Evolutionary conservation across 2,329 filamentous ascomycete species (phyloP).

Genomic region (Sporothrix variecibatus): DNA sequence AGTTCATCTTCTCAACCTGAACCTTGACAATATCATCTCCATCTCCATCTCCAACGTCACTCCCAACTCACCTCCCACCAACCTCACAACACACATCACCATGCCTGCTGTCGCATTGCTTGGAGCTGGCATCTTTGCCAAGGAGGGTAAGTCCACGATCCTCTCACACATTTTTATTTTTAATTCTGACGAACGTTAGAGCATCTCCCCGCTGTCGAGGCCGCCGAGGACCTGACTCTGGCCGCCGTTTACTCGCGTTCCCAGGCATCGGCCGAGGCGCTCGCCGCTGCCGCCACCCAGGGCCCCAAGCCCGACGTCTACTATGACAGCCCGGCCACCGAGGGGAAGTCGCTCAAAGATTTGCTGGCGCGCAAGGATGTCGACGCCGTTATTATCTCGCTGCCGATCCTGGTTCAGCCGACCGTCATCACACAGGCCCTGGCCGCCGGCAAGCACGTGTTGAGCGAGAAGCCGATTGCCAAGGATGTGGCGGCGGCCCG

Average conservation of each 20-base stretch:
- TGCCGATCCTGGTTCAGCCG: slow-evolving; percentile 62
- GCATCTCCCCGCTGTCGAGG: slow-evolving; percentile 51
- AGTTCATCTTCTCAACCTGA: background rate
- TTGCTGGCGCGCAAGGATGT: slow-evolving; percentile 55
- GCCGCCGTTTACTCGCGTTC: slow-evolving; percentile 68
- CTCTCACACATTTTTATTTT: no score
- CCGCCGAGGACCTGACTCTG: slow-evolving; percentile 49
- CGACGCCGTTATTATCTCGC: slow-evolving; percentile 55
- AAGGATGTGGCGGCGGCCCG: slow-evolving; percentile 46
- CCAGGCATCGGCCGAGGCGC: slow-evolving; percentile 50
- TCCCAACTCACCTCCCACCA: background rate
- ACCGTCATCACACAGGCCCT: slow-evolving; percentile 59
- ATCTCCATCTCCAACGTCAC: background rate
- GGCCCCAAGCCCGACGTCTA: slow-evolving; percentile 47
- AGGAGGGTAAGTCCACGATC: background rate
- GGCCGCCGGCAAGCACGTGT: slow-evolving; percentile 65
- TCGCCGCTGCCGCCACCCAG: background rate
- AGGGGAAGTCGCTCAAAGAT: slow-evolving; percentile 45
- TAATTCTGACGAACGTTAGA: slow-evolving; percentile 7
- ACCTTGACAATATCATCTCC: background rate
- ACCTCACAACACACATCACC: background rate
- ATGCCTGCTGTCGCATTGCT: slow-evolving; percentile 2
- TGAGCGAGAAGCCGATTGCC: slow-evolving; percentile 69
- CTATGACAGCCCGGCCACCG: slow-evolving; percentile 47
- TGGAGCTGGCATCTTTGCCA: slow-evolving; percentile 13